Base-by-base conservation (phyloP, 768 basidiomycete genomes). In the Panaeolus papilionaceus region DNA sequence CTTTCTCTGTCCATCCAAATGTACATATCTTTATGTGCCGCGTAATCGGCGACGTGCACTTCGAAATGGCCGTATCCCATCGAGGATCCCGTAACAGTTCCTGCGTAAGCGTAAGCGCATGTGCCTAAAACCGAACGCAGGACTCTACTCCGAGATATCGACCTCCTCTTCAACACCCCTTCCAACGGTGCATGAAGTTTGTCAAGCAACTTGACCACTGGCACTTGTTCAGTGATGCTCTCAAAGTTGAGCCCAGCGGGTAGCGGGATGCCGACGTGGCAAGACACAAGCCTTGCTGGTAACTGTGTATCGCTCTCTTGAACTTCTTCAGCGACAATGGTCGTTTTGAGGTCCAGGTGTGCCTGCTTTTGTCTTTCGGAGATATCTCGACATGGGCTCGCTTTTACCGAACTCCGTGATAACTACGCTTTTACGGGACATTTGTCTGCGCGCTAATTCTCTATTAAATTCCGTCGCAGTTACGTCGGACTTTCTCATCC, bases 61-160 rank as follows among this genome's bases (percentile, higher is more conserved):
- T 28, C 8, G 28, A 58, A 58, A 58, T 10, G 33, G 54, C 54
- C 54, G 33, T 33, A 58, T 58, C 28, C 54, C 54, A 58, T 16
- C 54, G 54, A 37, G 7, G 14, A 16, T 37, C 33, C 54, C 33
- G 37, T 28, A 58, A 6, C 8, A 58, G 3, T 33, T 58, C 28
- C 12, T 33, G 28, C 20, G 28, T 58, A 37, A 58, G 28, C 12
- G 20, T 58, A n/a, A n/a, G n/a, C 8, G 54, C 54, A 14, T n/a
- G n/a, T n/a, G n/a, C 54, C 54, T 0, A 58, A 37, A 9, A 58
- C 4, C 2, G 54, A 58, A 37, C 33, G 28, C 28, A 58, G 28
- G 6, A 58, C 54, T 12, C 54, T 58, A 18, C 54, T 58, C 14
- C 33, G 28, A 4, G 54, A 28, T 14, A 58, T 58, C 20, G 54